A percentile compares a stretch with the other conserved stretches of the same genome.
Evolutionary conservation across 768 basidiomycete genomes (phyloP).

Genomic region (Leccinum rimulosum): DNA sequence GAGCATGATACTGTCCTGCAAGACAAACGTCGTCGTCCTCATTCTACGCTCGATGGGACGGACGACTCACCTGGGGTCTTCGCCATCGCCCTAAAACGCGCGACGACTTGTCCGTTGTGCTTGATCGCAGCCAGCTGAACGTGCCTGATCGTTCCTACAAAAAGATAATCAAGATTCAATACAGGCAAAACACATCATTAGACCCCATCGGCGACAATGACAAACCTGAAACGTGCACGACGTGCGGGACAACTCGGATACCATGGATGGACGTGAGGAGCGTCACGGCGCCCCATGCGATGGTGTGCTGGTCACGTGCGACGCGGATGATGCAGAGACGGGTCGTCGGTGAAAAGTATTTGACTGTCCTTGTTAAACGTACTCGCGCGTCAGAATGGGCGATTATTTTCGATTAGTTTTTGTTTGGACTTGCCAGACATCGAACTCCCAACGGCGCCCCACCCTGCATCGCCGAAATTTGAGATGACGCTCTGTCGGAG

Average conservation of each 20-base stretch:
- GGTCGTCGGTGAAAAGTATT: slow-evolving; percentile 84
- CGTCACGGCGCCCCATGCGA: slow-evolving; percentile 82
- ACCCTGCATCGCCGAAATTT: too few relatives aligned
- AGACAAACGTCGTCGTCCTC: not conserved
- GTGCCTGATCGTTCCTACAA: slow-evolving; percentile 82
- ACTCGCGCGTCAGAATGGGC: not conserved
- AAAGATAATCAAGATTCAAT: too few relatives aligned
- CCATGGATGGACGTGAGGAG: slow-evolving; percentile 50
- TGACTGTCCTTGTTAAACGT: slow-evolving; percentile 59
- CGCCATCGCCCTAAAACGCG: slow-evolving; percentile 56
- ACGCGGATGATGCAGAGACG: slow-evolving; percentile 85
- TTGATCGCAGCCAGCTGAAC: slow-evolving; percentile 76
- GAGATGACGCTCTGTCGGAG: too few relatives aligned
- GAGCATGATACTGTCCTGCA: slow-evolving; percentile 45
- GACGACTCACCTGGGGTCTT: slow-evolving; percentile 48
- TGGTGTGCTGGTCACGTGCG: slow-evolving; percentile 73
- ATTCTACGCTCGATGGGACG: not conserved
- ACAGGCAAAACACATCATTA: not conserved
- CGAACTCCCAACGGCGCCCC: not conserved
- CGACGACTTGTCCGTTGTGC: slow-evolving; percentile 70
- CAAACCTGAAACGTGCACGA: slow-evolving; percentile 79
- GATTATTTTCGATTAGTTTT: not conserved
- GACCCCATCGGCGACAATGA: slow-evolving; percentile 1
- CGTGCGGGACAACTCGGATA: slow-evolving; percentile 60
- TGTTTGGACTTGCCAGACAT: slow-evolving; percentile 40